phyloP scores from a whole-genome alignment of 805 yeast species.

The Candida oleophila region DNA sequence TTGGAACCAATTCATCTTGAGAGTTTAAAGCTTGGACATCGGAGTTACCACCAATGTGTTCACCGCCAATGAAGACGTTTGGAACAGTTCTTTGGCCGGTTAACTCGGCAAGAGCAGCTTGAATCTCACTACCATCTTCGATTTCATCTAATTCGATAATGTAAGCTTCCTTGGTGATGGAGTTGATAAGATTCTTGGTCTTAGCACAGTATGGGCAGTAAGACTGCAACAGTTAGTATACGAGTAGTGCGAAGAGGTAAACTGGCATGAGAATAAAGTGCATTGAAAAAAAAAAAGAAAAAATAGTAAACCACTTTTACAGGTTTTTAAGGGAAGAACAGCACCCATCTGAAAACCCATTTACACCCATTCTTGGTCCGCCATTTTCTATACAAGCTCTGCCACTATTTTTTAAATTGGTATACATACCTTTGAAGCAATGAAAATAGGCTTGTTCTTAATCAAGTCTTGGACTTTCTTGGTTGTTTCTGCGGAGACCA shows the following conservation, averaged over 20 bases:
- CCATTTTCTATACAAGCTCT: constrained; percentile 45
- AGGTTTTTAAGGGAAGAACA: no score
- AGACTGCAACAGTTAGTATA: constrained; percentile 19
- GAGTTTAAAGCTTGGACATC: constrained; percentile 75
- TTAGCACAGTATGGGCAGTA: constrained; percentile 45
- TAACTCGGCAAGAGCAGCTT: constrained; percentile 69
- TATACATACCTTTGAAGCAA: constrained; percentile 72
- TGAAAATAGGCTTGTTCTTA: constrained; percentile 63
- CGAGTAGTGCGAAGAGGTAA: neutral
- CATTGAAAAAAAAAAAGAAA: constrained; percentile 6
- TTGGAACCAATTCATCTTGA: constrained; percentile 54
- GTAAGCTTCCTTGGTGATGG: constrained; percentile 46
- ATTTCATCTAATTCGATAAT: constrained; percentile 52
- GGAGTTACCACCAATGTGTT: constrained; percentile 95
- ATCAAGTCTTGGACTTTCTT: constrained; percentile 64
- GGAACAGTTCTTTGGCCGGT: constrained; percentile 96
- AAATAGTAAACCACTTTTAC: no score
- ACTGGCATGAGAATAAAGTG: constrained; percentile 13
- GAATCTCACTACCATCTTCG: constrained; percentile 79
- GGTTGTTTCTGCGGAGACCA: constrained; percentile 60
- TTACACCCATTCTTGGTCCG: no score
- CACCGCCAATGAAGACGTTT: constrained; percentile 82
- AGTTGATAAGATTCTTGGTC: constrained; percentile 44
- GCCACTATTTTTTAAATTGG: neutral
- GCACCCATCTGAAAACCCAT: no score